Base-by-base conservation (phyloP, 2,329 filamentous ascomycete genomes). In the Chaetoscypha palmicola region DNA sequence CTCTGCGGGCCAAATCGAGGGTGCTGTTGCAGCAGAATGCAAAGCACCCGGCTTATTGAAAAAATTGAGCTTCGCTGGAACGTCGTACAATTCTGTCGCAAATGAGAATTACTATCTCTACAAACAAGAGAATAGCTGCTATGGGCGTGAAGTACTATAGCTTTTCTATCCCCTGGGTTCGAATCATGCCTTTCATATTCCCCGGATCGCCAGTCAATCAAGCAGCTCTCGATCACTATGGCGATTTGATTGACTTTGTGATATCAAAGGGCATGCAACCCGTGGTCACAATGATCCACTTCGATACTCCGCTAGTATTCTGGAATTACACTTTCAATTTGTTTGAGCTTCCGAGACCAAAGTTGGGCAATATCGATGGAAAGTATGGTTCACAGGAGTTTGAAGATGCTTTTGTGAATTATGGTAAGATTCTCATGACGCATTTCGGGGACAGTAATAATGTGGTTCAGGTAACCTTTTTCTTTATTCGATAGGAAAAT, bases 121-220 rank as follows among this genome's bases (percentile, higher is more conserved):
- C 55, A 75, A 74, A 56, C 72, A 75, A 54, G 71, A 76, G 28
- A 74, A 62, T 75, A 3, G 72, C 72, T 1, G 61, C 70, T 1
- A 69, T 76, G 59, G 73, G 73, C 0, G 64, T 72, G 10, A 66
- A 66, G 34, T 69, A 74, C 38, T 76, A 73, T 56, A 66, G 66
- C 2, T 75, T 75, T 48, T 71, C 68, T 3, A 72, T 76, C 42
- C 60, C 70, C 0, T 76, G 73, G 72, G 64, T 67, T 1, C 62
- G 72, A 4, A 72, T 76, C 26, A 46, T 76, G 3, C 73, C 73
- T 0, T 76, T 76, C 48, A 67, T 63, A 0, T 39, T 72, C 2
- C 66, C 67, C 0, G 69, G 68, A 0, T 68, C 71, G 0, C 73
- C 73, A 0, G 66, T 76, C 11, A 76, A 76, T 43, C 58, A 68